Evolutionary conservation across 192 early-diverging fungal genomes (phyloP).

Genomic region (Lobosporangium transversale): DNA sequence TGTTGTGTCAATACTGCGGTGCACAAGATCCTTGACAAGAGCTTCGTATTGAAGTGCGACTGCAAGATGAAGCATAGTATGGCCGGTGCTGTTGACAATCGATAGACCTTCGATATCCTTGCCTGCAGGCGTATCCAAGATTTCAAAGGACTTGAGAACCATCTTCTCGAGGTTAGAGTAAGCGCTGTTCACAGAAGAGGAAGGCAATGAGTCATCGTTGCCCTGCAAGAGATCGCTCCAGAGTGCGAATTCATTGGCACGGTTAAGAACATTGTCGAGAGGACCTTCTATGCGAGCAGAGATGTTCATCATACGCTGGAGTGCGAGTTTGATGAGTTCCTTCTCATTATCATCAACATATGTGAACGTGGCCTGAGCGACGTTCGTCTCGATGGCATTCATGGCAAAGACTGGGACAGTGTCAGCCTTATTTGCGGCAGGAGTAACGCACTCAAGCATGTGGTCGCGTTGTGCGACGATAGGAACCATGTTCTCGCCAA

Average conservation of each 20-base stretch:
- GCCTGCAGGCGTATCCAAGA: conserved; percentile 22
- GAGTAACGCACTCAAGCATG: conserved; percentile 51
- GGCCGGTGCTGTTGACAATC: conserved; percentile 38
- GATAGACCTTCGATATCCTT: conserved; percentile 36
- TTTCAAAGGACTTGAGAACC: conserved; percentile 29
- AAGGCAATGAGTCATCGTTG: conserved; percentile 5
- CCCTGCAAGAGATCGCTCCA: conserved; percentile 44
- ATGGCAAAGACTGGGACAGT: conserved; percentile 50
- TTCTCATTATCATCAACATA: conserved; percentile 53
- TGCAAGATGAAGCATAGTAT: conserved; percentile 47
- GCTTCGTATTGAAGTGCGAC: conserved; percentile 27
- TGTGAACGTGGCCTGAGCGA: conserved; percentile 40
- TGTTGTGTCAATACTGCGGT: conserved; percentile 15
- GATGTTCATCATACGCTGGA: conserved; percentile 52
- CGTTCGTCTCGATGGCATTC: conserved; percentile 24
- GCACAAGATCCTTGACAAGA: conserved; percentile 29
- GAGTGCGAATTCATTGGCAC: conserved; percentile 47
- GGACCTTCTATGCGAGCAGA: conserved; percentile 49
- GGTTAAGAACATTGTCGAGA: conserved; percentile 37
- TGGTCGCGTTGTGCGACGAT: conserved; percentile 49
- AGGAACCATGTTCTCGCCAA: conserved; percentile 46
- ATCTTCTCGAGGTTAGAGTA: conserved; percentile 32
- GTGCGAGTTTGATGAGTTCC: conserved; percentile 48
- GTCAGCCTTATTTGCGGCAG: conserved; percentile 41
- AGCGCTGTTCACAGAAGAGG: conserved; percentile 2